phyloP scores from a whole-genome alignment of 192 early-diverging fungal genomes.

The Martensiomyces pterosporus region DNA sequence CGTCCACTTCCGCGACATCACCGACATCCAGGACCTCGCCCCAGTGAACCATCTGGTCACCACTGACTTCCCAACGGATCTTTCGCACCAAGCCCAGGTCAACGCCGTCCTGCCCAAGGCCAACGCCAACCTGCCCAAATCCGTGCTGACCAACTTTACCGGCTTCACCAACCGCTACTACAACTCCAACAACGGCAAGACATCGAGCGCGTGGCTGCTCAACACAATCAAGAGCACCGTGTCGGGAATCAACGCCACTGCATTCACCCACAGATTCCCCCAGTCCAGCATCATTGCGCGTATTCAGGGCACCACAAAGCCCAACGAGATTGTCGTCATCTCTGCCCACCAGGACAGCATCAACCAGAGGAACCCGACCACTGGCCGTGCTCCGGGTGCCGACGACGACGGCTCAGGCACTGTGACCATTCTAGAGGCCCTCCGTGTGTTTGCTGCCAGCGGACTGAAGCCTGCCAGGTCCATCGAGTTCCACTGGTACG shows the following conservation, averaged over 20 bases:
- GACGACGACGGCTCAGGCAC: constrained; percentile 85
- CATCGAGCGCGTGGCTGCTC: constrained; percentile 62
- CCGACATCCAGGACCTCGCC: constrained; percentile 1
- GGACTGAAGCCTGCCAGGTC: constrained; percentile 65
- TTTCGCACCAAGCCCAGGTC: constrained; percentile 53
- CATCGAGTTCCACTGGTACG: constrained; percentile 91
- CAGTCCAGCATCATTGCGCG: constrained; percentile 18
- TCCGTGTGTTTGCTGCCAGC: constrained; percentile 58
- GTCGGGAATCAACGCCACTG: constrained; percentile 3
- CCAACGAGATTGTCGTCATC: constrained; percentile 66
- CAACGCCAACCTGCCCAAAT: constrained; percentile 54
- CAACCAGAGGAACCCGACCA: constrained; percentile 67
- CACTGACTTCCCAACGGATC: constrained; percentile 28
- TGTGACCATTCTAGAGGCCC: constrained; percentile 76
- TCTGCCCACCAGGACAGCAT: constrained; percentile 86
- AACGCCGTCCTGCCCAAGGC: constrained; percentile 53
- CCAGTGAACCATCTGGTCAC: background rate
- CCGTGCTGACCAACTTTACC: constrained; percentile 66
- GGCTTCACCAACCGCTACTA: constrained; percentile 81
- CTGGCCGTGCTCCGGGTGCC: constrained; percentile 69
- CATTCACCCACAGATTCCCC: constrained; percentile 16
- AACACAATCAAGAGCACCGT: constrained; percentile 32
- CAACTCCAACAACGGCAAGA: constrained; percentile 55
- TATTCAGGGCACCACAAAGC: constrained; percentile 2
- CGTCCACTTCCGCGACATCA: constrained; percentile 16